These are phyloP conservation scores for Xerocomellus amylosporus DNA, from an alignment of 768 basidiomycete species.

Conservation along the genomic window DNA sequence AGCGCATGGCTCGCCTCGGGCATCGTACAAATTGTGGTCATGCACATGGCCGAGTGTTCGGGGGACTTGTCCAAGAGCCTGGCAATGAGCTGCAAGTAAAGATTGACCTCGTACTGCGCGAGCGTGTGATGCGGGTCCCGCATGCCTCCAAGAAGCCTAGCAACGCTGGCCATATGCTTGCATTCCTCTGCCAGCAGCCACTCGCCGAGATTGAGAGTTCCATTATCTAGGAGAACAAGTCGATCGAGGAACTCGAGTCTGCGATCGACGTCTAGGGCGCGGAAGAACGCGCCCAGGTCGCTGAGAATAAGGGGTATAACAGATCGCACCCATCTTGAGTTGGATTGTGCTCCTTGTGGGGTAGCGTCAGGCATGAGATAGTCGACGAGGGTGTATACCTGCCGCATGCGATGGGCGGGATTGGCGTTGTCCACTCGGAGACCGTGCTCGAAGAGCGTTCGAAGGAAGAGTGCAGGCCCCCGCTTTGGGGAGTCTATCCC, in stretches of 20 bases:
- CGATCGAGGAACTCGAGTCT: constrained; percentile 53
- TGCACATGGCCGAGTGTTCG: constrained; percentile 41
- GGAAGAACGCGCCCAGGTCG: constrained; percentile 56
- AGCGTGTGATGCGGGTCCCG: constrained; percentile 37
- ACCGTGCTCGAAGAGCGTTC: constrained; percentile 53
- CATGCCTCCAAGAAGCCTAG: constrained; percentile 36
- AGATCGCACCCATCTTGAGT: constrained; percentile 46
- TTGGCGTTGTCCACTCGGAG: constrained; percentile 42
- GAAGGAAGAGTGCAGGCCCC: constrained; percentile 52
- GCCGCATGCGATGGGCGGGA: constrained; percentile 54
- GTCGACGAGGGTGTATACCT: constrained; percentile 57
- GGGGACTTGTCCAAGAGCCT: constrained; percentile 43
- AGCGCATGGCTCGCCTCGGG: constrained; percentile 44
- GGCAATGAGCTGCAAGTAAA: constrained; percentile 48
- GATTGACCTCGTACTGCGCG: constrained; percentile 47
- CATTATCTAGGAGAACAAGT: constrained; percentile 53
- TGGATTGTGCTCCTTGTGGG: constrained; percentile 28
- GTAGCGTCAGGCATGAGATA: constrained; percentile 46
- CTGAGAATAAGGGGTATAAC: constrained; percentile 57
- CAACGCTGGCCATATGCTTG: constrained; percentile 43
- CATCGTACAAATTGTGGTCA: constrained; percentile 39
- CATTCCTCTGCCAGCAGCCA: constrained; percentile 70
- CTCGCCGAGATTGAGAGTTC: constrained; percentile 35
- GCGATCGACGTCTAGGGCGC: constrained; percentile 52
- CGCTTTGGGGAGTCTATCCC: constrained; percentile 33